Evolutionary conservation across 331 rosid genomes (phyloP), one percentile per base, ranked within the genome.

Genomic region (Dryas integrifolia): DNA sequence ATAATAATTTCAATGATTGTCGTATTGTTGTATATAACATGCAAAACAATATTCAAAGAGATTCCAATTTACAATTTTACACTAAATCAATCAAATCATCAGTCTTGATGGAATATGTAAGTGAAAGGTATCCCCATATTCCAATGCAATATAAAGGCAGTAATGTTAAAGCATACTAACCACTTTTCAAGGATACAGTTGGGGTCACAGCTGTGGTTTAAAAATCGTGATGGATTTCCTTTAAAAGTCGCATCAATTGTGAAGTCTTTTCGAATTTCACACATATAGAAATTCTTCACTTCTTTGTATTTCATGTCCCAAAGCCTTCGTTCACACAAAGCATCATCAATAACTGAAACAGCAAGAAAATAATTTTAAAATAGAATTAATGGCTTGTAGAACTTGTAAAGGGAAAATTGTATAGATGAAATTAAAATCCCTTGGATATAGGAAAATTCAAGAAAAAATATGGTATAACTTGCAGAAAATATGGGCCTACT

Each of bases 201-300:
- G 78, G 98, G 98, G 73, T 91, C 87, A 56, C 98, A 94, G 79
- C 98, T 68, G 79, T 94, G 98, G 82, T 94, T 94, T 75, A 94
- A 73, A 80, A 94, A 94, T 59, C 98, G 92, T 52, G 98, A 84
- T n/a, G 80, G 69, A 77, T 94, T 94, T 67, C 96, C 97, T 83
- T 94, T 94, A 82, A 86, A 94, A 73, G 96, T 94, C 61, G 98
- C 98, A 79, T 91, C 98, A 52, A 94, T 94, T 46, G 96, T 91
- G 83, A 94, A 91, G 86, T 94, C 92, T 77, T 91, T 94, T 59
- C 97, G 85, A 80, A 91, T 80, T 87, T 94, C 98, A 76, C 98
- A 89, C 97, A 91, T 91, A 76, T 89, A 94, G 79, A 94, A 91
- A 79, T 94, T 91, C 13, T 88, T 82, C 76, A 82, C 89, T 26